These are phyloP conservation scores for Ophiostoma novo-ulmi DNA, from an alignment of 2,329 filamentous ascomycete species.

Conservation along the genomic window DNA sequence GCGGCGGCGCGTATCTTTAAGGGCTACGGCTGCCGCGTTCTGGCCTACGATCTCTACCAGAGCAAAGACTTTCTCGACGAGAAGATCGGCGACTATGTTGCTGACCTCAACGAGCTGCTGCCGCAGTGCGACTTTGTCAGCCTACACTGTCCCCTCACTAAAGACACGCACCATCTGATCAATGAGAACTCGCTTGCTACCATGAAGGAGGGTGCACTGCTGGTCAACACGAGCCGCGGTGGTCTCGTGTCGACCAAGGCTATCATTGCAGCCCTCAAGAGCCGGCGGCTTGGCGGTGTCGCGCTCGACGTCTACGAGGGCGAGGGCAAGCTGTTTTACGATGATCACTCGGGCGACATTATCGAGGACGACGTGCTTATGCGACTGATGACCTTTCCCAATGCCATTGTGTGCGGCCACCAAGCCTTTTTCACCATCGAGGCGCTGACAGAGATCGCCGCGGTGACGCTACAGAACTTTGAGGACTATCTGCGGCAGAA, in stretches of 20 bases:
- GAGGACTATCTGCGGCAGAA: slow-evolving; percentile 39
- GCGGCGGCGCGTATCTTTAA: slow-evolving; percentile 56
- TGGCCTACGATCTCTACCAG: slow-evolving; percentile 57
- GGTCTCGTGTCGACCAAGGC: slow-evolving; percentile 57
- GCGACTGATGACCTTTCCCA: slow-evolving; percentile 63
- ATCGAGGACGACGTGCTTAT: slow-evolving; percentile 63
- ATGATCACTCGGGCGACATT: slow-evolving; percentile 59
- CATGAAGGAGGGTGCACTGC: slow-evolving; percentile 56
- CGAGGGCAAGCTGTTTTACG: slow-evolving; percentile 60
- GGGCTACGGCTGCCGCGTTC: slow-evolving; percentile 59
- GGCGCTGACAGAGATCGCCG: slow-evolving; percentile 59
- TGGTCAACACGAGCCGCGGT: slow-evolving; percentile 65
- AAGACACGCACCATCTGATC: slow-evolving; percentile 56
- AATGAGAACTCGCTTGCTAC: slow-evolving; percentile 46
- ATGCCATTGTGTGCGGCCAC: slow-evolving; percentile 62
- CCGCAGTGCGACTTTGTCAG: slow-evolving; percentile 55
- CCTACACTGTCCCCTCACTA: slow-evolving; percentile 61
- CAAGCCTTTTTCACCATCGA: slow-evolving; percentile 66
- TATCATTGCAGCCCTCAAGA: slow-evolving; percentile 57
- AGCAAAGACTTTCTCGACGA: slow-evolving; percentile 42
- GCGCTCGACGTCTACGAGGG: slow-evolving; percentile 66
- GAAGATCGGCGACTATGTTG: slow-evolving; percentile 47
- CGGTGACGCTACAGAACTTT: slow-evolving; percentile 54
- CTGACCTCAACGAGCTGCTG: slow-evolving; percentile 51
- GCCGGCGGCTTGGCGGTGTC: slow-evolving; percentile 53